Evolutionary conservation across 2,329 filamentous ascomycete genomes (phyloP).

Genomic region (Fusarium bactridioides): DNA sequence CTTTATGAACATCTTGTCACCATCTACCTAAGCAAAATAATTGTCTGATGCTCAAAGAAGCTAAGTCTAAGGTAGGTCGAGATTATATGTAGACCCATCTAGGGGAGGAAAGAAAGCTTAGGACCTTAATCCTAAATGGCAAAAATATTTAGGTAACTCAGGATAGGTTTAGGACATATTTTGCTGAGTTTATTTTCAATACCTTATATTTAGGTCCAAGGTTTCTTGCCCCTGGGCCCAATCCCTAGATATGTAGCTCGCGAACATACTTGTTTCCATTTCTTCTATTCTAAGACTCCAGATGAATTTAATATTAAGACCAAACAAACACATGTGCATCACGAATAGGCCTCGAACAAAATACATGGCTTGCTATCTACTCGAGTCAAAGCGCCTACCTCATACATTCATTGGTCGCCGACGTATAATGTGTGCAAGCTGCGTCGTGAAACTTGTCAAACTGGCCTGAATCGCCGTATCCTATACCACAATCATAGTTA

Average conservation of each 20-base stretch:
- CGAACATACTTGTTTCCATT: not conserved
- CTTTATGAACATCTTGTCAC: not conserved
- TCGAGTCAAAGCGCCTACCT: not conserved
- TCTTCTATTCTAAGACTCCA: not conserved
- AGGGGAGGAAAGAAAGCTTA: no score
- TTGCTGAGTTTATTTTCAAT: no score
- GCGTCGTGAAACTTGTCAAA: not conserved
- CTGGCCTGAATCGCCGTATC: not conserved
- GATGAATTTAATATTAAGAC: not conserved
- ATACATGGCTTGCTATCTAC: not conserved
- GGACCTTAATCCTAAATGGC: no score
- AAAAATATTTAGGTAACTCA: no score
- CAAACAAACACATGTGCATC: not conserved
- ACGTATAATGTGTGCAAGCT: not conserved
- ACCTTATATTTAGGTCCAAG: no score
- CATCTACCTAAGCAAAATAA: not conserved
- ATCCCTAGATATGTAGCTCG: not conserved
- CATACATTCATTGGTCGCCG: not conserved
- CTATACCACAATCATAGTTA: constrained; percentile 20
- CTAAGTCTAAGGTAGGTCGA: not conserved
- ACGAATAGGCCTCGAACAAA: not conserved
- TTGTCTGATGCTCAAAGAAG: not conserved
- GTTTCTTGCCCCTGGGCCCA: no score
- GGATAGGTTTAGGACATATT: no score
- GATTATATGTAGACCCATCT: not conserved